phyloP scores from a whole-genome alignment of 2,329 filamentous ascomycete genomes.

The Onygena corvina region DNA sequence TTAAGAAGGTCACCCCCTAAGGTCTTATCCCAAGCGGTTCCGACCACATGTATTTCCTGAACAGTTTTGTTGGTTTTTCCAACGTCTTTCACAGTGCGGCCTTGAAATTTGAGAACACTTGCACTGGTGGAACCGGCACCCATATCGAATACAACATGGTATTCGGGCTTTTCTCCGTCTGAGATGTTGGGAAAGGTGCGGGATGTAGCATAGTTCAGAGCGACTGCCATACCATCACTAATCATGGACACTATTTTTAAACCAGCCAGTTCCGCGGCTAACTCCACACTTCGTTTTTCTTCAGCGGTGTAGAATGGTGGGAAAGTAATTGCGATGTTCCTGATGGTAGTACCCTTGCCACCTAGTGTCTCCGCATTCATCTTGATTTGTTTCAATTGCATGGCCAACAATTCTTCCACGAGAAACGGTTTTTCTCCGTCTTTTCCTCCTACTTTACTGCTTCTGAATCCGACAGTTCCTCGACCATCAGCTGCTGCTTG shows the following conservation, averaged over 20 bases:
- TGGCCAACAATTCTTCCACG: constrained; percentile 87
- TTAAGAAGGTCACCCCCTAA: constrained; percentile 87
- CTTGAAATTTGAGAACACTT: constrained; percentile 79
- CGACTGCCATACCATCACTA: constrained; percentile 83
- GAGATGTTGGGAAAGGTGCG: constrained; percentile 77
- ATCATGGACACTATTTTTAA: constrained; percentile 74
- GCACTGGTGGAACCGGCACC: constrained; percentile 89
- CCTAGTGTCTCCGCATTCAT: constrained; percentile 77
- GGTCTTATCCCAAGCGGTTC: constrained; percentile 75
- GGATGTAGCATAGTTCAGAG: constrained; percentile 85
- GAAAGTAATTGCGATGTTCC: constrained; percentile 76
- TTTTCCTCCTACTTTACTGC: constrained; percentile 52
- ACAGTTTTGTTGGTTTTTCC: constrained; percentile 93
- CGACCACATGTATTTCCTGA: constrained; percentile 84
- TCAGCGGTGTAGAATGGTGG: constrained; percentile 82
- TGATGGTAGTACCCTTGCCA: constrained; percentile 59
- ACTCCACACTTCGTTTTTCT: constrained; percentile 73
- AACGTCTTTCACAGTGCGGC: constrained; percentile 75
- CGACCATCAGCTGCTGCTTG: constrained; percentile 42
- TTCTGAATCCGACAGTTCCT: constrained; percentile 71
- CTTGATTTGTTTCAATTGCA: constrained; percentile 87
- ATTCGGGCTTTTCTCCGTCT: constrained; percentile 74
- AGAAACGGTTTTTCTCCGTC: constrained; percentile 53
- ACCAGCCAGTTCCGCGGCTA: constrained; percentile 77
- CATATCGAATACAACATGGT: constrained; percentile 95